Evolutionary conservation across 257 asterid genomes (phyloP).

Genomic region (Vinca minor): DNA sequence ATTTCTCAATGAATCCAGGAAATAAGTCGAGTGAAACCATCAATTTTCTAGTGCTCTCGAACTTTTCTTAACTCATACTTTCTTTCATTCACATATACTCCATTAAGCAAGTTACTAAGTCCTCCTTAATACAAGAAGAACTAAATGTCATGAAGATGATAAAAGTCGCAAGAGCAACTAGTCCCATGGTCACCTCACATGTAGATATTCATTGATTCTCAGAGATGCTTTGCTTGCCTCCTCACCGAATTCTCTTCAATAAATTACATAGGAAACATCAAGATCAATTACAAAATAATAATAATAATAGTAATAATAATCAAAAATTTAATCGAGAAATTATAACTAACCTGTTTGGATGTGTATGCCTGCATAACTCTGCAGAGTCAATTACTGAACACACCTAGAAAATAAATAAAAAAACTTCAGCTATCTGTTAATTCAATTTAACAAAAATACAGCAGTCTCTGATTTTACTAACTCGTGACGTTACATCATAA

Average conservation of each 20-base stretch:
- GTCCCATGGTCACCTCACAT: slow-evolving; percentile 69
- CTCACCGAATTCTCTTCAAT: slow-evolving; percentile 56
- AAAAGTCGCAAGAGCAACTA: slow-evolving; percentile 16
- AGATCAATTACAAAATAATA: not conserved
- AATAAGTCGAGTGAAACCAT: not conserved
- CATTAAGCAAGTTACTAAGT: not conserved
- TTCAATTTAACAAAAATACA: slow-evolving; percentile 2
- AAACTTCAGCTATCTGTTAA: slow-evolving; percentile 6
- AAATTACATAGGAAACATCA: not conserved
- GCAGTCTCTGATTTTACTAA: not conserved
- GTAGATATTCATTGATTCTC: slow-evolving; percentile 70
- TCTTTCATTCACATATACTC: not conserved
- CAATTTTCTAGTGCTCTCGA: not conserved
- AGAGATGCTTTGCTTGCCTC: slow-evolving; percentile 90
- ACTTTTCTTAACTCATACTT: not conserved
- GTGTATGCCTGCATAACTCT: slow-evolving; percentile 89
- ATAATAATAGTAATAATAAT: not conserved
- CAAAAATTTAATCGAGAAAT: not conserved
- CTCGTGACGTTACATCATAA: no score
- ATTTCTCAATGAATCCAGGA: not conserved
- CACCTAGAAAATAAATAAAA: slow-evolving; percentile 50
- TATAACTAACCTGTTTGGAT: slow-evolving; percentile 75
- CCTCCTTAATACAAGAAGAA: not conserved
- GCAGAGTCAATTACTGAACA: slow-evolving; percentile 91
- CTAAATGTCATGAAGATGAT: not conserved